Evolutionary conservation across 2,329 filamentous ascomycete genomes (phyloP).

Genomic region (Endoconidiophora polonica): DNA sequence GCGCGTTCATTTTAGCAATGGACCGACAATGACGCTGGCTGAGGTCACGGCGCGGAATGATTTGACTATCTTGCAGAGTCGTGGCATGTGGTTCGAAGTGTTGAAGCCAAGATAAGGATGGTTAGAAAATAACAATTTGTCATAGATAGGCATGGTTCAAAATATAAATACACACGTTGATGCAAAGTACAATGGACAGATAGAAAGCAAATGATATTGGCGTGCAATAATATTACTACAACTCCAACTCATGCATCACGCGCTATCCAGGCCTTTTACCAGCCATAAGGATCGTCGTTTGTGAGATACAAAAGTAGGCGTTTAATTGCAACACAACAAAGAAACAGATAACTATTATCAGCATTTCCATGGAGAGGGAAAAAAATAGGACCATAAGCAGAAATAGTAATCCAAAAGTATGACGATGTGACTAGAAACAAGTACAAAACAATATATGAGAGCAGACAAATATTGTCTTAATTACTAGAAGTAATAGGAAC

Average conservation of each 20-base stretch:
- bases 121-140: neutral
- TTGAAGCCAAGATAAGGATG: neutral
- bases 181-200: too few species aligned
- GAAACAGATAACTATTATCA: neutral
- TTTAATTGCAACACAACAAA: neutral
- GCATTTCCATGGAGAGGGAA: too few species aligned
- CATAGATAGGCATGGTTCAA: too few species aligned
- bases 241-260: neutral
- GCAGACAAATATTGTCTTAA: neutral
- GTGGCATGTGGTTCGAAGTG: slow-evolving; percentile 4
- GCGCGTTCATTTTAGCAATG: neutral
- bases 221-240: too few species aligned
- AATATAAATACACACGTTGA: too few species aligned
- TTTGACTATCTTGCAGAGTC: neutral
- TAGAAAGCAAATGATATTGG: too few species aligned
- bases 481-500: neutral
- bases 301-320: too few species aligned
- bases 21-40: neutral
- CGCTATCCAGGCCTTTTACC: neutral
- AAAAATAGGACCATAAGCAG: neutral
- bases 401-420: neutral
- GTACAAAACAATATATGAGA: neutral
- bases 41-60: slow-evolving; percentile 1
- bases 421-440: neutral
- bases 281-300: neutral